These are phyloP conservation scores for Podaxis sp. DNA, from an alignment of 768 basidiomycete genomes.

Conservation along the genomic window DNA sequence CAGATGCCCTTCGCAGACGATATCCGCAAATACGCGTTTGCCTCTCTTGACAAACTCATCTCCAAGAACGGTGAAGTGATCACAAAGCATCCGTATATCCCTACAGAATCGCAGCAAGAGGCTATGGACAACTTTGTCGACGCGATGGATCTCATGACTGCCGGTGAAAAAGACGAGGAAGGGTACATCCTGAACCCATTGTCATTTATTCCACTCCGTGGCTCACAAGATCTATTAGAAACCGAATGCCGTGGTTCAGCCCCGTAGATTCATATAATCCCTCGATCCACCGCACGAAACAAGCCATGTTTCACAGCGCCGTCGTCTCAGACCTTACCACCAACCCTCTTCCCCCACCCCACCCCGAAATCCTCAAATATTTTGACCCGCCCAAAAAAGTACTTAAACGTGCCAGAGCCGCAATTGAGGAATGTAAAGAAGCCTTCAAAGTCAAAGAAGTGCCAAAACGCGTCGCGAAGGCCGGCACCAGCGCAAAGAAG, in stretches of 20 bases:
- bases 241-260: slow-evolving; percentile 73
- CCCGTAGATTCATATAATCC: slow-evolving; percentile 81
- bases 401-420: slow-evolving; percentile 53
- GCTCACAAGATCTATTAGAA: slow-evolving; percentile 35
- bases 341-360: slow-evolving; percentile 81
- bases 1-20: slow-evolving; percentile 97
- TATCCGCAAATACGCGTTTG: slow-evolving; percentile 82
- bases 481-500: slow-evolving; percentile 37
- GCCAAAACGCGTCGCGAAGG: slow-evolving; percentile 55
- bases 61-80: slow-evolving; percentile 75
- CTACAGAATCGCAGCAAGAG: slow-evolving; percentile 70
- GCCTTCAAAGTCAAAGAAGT: slow-evolving; percentile 79
- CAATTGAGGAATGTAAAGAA: slow-evolving; percentile 59
- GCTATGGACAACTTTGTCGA: slow-evolving; percentile 91
- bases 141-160: slow-evolving; percentile 81
- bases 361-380: slow-evolving; percentile 82
- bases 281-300: slow-evolving; percentile 85
- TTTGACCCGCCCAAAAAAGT: slow-evolving; percentile 74
- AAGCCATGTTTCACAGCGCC: slow-evolving; percentile 89
- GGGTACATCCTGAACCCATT: slow-evolving; percentile 45
- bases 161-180: slow-evolving; percentile 72
- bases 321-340: slow-evolving; percentile 69
- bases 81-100: slow-evolving; percentile 77
- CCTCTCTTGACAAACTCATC: slow-evolving; percentile 64
- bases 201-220: not conserved